Evolutionary conservation across 1,139 yeast genomes (phyloP).

Genomic region (Nematodospora anomalae): DNA sequence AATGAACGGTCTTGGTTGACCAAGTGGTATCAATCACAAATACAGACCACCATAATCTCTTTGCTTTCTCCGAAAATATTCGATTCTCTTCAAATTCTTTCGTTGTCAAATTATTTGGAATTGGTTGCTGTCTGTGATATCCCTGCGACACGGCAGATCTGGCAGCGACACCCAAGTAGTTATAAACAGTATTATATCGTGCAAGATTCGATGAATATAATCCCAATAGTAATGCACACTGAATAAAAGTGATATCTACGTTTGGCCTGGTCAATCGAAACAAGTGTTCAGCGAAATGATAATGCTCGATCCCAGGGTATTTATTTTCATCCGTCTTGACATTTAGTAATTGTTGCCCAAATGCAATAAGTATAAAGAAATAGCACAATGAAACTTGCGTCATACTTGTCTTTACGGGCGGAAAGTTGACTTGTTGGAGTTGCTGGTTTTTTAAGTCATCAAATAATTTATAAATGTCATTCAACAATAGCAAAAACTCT

Average conservation of each 20-base stretch:
- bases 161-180: slow-evolving; percentile 50
- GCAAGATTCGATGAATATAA: slow-evolving; percentile 50
- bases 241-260: slow-evolving; percentile 40
- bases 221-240: slow-evolving; percentile 46
- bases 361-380: slow-evolving; percentile 35
- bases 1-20: slow-evolving; percentile 51
- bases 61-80: slow-evolving; percentile 32
- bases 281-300: slow-evolving; percentile 39
- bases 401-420: slow-evolving; percentile 1
- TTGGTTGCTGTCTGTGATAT: slow-evolving; percentile 38
- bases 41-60: slow-evolving; percentile 57
- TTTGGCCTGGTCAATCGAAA: slow-evolving; percentile 43
- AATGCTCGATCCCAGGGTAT: slow-evolving; percentile 40
- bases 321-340: slow-evolving; percentile 10
- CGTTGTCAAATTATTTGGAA: slow-evolving; percentile 8
- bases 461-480: slow-evolving; percentile 29
- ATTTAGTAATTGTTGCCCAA: slow-evolving; percentile 36
- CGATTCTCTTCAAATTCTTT: slow-evolving; percentile 3
- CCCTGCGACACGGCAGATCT: slow-evolving; percentile 47
- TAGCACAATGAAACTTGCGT: slow-evolving; percentile 24
- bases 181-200: slow-evolving; percentile 49
- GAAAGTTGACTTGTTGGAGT: slow-evolving; percentile 9
- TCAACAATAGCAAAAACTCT: slow-evolving; percentile 13
- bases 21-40: slow-evolving; percentile 51
- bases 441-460: slow-evolving; percentile 20